A percentile compares a stretch with the other conserved stretches of the same genome.
Conservation (phyloP, 805 yeast genomes). For the Saturnispora bothae region DNA sequence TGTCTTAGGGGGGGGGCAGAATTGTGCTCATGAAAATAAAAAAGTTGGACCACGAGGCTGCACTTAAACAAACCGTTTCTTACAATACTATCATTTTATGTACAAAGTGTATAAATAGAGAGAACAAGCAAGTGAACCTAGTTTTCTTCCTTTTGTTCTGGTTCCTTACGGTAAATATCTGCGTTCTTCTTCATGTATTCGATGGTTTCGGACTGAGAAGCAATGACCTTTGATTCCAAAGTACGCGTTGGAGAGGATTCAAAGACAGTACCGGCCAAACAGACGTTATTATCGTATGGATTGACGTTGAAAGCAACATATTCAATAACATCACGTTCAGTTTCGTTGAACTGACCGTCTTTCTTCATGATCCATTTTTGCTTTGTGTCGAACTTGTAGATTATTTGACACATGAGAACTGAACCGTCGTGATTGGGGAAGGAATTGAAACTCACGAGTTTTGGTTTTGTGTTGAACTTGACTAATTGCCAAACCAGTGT, state of each 20-base stretch:
- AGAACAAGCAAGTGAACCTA: conserved; percentile 7
- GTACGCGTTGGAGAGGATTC: conserved; percentile 39
- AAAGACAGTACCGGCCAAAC: conserved; percentile 58
- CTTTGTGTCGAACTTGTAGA: conserved; percentile 51
- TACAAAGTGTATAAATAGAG: neutral
- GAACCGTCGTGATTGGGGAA: conserved; percentile 34
- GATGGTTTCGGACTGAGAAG: conserved; percentile 22
- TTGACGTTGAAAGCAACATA: conserved; percentile 53
- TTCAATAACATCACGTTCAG: conserved; percentile 47
- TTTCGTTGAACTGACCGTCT: conserved; percentile 31
- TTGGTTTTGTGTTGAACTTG: conserved; percentile 62
- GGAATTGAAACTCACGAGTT: conserved; percentile 55
- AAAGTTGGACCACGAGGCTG: too few relatives aligned
- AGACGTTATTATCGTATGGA: conserved; percentile 44
- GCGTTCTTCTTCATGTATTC: conserved; percentile 26
- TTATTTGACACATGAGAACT: conserved; percentile 34
- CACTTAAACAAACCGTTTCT: too few relatives aligned
- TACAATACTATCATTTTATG: neutral
- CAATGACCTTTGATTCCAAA: conserved; percentile 20
- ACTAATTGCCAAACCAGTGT: conserved; percentile 69
- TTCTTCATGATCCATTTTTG: conserved; percentile 46
- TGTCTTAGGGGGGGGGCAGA: too few relatives aligned
- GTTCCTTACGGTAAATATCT: conserved; percentile 29
- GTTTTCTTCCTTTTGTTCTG: conserved; percentile 18
- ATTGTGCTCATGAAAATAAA: too few relatives aligned